Base-by-base conservation (phyloP, 208 protist species). In the Porcisia hertigi region DNA sequence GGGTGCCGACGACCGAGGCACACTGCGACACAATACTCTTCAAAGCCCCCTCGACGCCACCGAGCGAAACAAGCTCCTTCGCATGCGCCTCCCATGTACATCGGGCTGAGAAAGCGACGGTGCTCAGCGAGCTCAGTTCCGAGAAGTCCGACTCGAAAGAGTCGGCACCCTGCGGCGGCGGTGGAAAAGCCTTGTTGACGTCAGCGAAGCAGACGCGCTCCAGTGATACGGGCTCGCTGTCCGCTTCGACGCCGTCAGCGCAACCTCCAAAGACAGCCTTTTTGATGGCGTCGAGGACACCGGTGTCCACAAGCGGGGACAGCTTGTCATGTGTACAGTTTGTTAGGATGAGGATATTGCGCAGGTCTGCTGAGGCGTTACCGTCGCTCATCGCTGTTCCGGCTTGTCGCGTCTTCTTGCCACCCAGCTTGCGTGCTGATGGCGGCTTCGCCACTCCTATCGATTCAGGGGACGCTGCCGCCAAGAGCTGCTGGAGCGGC, bases 181-280 rank as follows among this genome's bases (percentile, higher is more conserved):
- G 87, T 2, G 93, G 93, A 58, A 95, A 87, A 55, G 88, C 88
- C 34, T 88, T 88, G 57, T 72, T 60, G 16, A 97, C 16, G 67
- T 97, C 91, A 14, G 88, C 91, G 58, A 97, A 95, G 84, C 90
- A 97, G n/a, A 97, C 87, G 6, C 93, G 89, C 84, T 97, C 91
- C 3, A 85, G 75, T 36, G 73, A 76, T 52, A 39, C 67, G 25
- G 73, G 73, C 53, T 70, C 81, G 0, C 43, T 52, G 1, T 41
- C 39, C 49, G 39, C 47, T 49, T 47, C 43, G 30, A 62, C 62
- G 8, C 76, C 64, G 23, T 59, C 65, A 23, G 7, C 57, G 47
- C 80, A 25, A 25, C 39, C 66, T 20, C 88, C 88, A 20, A 97
- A 84, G 23, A 96, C 80, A 6, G 86, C 80, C 43, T 92, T 79